Evolutionary conservation across 1,139 yeast species (phyloP), one percentile per base, ranked within the genome.

Genomic region (Taphrina pruni): DNA sequence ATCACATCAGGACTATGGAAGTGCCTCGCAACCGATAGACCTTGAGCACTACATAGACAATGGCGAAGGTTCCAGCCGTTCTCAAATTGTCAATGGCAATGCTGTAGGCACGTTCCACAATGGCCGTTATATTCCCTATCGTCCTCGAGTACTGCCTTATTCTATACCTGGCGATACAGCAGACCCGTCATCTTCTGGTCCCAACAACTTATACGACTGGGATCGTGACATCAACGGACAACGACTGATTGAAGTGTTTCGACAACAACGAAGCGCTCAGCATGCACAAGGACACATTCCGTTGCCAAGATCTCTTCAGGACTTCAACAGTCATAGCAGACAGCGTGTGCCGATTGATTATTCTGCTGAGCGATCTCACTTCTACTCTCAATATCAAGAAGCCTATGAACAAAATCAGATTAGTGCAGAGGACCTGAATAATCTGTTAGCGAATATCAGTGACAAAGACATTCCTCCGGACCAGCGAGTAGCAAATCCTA

Each of bases 401-500:
- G 62, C 62, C 1, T 58, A 12, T 45, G 48, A 43, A 6, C 39
- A 32, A 14, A 45, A 58, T 32, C 62, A 58, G 21, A 58, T 58
- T 20, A 58, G 62, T 45, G 54, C 51, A 21, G 62, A 84, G 66
- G 81, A 84, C 69, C 78, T 87, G 50, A 80, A 84, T 60, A 79
- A 82, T 17, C 81, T 92, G 54, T 81, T 90, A 70, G 86, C 87
- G 70, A 88, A 87, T 71, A 87, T 92, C n/a, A 83, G 84, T 1
- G 88, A 85, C 66, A 91, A 88, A 71, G 80, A 80, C 38, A 70
- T 75, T 6, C 72, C 69, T 21, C 75, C 78, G 11, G 85, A 83
- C 66, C 86, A 85, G 68, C 81, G 87, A 73, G 86, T 85, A 2
- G 80, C 83, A 21, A 90, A 97, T 0, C 98, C 98, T 0, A 82